Conservation (phyloP, 2,329 filamentous ascomycete genomes). For the Calonectria hongkongensis region DNA sequence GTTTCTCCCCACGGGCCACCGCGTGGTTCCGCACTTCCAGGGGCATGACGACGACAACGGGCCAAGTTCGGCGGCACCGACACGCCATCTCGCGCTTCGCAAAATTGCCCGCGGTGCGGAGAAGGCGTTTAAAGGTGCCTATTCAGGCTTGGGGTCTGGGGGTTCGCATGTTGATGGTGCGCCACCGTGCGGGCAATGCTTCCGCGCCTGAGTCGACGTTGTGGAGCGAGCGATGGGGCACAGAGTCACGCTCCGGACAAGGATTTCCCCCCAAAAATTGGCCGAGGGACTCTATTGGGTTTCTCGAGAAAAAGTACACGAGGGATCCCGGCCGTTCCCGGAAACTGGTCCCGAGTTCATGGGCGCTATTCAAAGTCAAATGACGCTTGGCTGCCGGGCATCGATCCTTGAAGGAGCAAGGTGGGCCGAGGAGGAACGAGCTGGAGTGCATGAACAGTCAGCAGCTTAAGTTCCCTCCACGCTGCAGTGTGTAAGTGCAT, state of each 20-base stretch:
- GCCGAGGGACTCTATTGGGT: conserved; percentile 3
- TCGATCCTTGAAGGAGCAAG: conserved; percentile 14
- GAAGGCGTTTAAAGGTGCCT: conserved; percentile 46
- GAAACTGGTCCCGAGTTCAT: background rate
- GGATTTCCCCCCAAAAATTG: conserved; percentile 15
- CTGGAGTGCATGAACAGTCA: conserved; percentile 25
- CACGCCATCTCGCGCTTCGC: conserved; percentile 20
- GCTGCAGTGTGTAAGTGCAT: too few relatives aligned
- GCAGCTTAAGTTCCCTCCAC: conserved; percentile 8
- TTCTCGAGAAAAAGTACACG: conserved; percentile 10
- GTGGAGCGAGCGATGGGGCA: conserved; percentile 37
- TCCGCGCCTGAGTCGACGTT: conserved; percentile 31
- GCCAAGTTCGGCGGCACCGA: conserved; percentile 12
- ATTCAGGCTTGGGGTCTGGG: conserved; percentile 35
- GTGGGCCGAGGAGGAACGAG: conserved; percentile 19
- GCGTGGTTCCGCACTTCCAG: conserved; percentile 18
- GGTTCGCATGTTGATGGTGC: conserved; percentile 18
- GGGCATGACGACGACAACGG: conserved; percentile 29
- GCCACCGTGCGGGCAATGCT: conserved; percentile 23
- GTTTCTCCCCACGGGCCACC: conserved; percentile 34
- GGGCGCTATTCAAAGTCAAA: background rate
- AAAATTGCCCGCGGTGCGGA: conserved; percentile 20
- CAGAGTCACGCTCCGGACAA: conserved; percentile 32
- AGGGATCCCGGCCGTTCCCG: conserved; percentile 21
- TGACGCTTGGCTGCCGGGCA: conserved; percentile 4